These are phyloP conservation scores for Fusarium redolens DNA, from an alignment of 2,329 filamentous ascomycete species.

Conservation along the genomic window DNA sequence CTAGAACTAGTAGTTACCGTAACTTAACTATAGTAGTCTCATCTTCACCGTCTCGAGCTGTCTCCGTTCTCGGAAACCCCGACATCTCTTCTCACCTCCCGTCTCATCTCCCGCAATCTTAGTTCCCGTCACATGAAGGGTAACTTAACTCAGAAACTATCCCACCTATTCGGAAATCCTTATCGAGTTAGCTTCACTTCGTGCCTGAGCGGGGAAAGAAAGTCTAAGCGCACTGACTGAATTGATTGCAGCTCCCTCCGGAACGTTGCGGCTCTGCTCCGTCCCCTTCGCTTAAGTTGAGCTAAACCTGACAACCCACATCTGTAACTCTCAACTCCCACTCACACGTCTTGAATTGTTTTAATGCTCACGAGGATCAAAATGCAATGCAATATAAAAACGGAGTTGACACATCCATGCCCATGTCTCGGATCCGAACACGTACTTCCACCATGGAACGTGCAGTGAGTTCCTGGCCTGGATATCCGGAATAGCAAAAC, in stretches of 20 bases:
- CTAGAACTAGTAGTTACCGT: not conserved
- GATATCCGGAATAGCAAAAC: not conserved
- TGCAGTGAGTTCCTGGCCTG: not conserved
- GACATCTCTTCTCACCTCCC: not conserved
- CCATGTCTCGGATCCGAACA: slow-evolving; percentile 20
- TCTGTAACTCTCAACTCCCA: not conserved
- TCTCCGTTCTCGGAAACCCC: slow-evolving; percentile 20
- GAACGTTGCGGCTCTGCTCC: slow-evolving; percentile 22
- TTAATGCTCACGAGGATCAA: slow-evolving; percentile 12
- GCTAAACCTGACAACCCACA: slow-evolving; percentile 10
- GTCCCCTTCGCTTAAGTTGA: slow-evolving; percentile 6
- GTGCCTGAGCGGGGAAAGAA: slow-evolving; percentile 22
- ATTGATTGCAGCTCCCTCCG: not conserved
- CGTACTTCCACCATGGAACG: not conserved
- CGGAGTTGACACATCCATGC: not conserved
- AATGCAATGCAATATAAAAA: not conserved
- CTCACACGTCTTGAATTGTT: slow-evolving; percentile 10
- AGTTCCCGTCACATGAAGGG: slow-evolving; percentile 23
- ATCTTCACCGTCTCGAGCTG: not conserved
- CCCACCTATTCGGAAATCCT: slow-evolving; percentile 8
- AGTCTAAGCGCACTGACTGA: not conserved
- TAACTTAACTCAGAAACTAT: not conserved
- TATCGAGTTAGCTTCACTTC: not conserved
- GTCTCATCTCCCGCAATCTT: slow-evolving; percentile 12
- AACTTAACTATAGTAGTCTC: not conserved